Percentiles rank a stretch among this genome's conserved stretches.
Conservation (phyloP, 768 basidiomycete species). For the Harrya chromipes region DNA sequence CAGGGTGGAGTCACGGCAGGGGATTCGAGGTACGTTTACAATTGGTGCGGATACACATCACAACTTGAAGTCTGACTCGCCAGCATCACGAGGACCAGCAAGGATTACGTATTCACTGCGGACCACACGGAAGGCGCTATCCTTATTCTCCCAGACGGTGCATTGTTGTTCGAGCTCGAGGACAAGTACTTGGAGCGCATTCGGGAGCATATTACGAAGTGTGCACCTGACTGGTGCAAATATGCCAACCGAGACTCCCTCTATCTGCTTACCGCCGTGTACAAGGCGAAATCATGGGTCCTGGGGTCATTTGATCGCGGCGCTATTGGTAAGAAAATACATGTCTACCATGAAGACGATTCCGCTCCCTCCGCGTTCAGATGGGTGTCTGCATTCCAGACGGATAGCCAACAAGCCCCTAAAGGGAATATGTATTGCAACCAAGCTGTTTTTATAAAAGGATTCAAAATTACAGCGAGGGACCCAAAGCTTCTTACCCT, state of each 20-base stretch:
- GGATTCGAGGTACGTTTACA: no score
- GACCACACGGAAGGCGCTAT: constrained; percentile 21
- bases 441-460: constrained; percentile 16
- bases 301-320: constrained; percentile 12
- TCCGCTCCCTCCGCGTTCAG: no score
- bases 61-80: no score
- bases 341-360: no score
- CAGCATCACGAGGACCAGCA: background rate
- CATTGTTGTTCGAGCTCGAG: constrained; percentile 12
- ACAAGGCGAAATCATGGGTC: constrained; percentile 25
- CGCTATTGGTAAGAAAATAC: no score
- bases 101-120: background rate
- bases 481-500: no score
- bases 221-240: constrained; percentile 25
- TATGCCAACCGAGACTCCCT: constrained; percentile 15
- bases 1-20: no score
- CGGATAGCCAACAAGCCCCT: no score
- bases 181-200: constrained; percentile 3
- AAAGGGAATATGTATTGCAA: background rate
- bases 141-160: constrained; percentile 29
- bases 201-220: constrained; percentile 8
- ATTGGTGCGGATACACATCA: no score
- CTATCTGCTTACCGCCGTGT: constrained; percentile 29
- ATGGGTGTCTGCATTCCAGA: background rate
- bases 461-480: constrained; percentile 22